Evolutionary conservation across 1,284 basidiomycete genomes (phyloP).

Genomic region (Ceratobasidium sp.): DNA sequence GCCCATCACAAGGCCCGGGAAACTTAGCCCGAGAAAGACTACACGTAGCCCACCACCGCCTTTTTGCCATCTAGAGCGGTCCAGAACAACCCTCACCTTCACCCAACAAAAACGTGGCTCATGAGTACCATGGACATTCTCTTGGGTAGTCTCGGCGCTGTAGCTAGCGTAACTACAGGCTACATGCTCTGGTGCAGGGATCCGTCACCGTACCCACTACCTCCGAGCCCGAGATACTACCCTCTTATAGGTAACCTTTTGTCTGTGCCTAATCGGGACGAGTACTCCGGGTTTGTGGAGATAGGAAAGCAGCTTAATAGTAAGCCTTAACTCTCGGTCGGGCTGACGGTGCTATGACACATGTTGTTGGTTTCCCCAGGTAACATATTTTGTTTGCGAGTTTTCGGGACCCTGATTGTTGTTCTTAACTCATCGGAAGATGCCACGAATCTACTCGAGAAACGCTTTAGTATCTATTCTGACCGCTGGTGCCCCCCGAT

Average conservation of each 20-base stretch:
- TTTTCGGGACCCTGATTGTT: constrained; percentile 16
- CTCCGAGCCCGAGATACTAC: constrained; percentile 24
- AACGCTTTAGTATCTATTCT: constrained; percentile 32
- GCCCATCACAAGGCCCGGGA: background rate
- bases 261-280: background rate
- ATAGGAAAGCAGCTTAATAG: background rate
- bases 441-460: constrained; percentile 31
- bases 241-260: constrained; percentile 6
- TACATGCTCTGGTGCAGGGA: background rate
- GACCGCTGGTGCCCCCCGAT: constrained; percentile 16
- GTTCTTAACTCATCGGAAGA: constrained; percentile 25
- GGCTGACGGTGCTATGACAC: background rate
- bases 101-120: background rate
- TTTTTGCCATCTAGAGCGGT: background rate
- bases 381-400: constrained; percentile 13
- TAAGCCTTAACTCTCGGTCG: background rate
- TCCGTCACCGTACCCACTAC: background rate
- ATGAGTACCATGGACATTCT: background rate
- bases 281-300: background rate
- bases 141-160: background rate
- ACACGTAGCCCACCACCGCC: background rate
- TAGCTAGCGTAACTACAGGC: background rate
- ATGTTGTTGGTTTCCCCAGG: constrained; percentile 1
- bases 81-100: background rate
- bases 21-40: background rate